Base-by-base conservation (phyloP, 2,329 filamentous ascomycete genomes). In the Colletotrichum eremochloae region DNA sequence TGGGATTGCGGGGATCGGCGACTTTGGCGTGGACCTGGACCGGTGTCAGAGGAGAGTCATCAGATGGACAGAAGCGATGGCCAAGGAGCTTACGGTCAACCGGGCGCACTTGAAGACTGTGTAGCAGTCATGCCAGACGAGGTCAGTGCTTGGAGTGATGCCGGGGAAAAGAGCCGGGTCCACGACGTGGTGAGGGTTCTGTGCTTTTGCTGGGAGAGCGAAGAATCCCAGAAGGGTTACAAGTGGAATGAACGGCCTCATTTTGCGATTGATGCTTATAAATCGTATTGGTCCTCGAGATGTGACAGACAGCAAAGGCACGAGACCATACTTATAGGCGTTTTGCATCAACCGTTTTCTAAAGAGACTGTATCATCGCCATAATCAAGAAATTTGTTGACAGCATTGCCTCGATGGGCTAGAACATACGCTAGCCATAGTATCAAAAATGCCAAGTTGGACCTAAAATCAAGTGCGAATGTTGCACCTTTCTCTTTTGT, bases 91-190 rank as follows among this genome's bases (percentile, higher is more conserved):
- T 31, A 48, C 66, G 14, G 18, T 52, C 11, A 66, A 38, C 20
- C 61, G 55, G 14, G 62, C 62, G 31, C 67, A 66, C 38, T 70
- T 66, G 55, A 66, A 66, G 14, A 66, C 61, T 11, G 53, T 40
- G 15, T 60, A 70, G 12, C 53, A 70, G 7, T 66, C 46, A n/a
- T 66, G 62, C 67, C 62, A 70, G 31, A 66, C 53, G 31, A 70
- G 63, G 2, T 61, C 53, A 15, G 38, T 61, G 31, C 42, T 66
- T 8, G 67, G 44, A 1, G 46, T 12, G 53, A 70, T 61, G 20
- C 53, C 31, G 2, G 33, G 20, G 36, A 70, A 70, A 15, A 55
- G 40, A 9, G 24, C 42, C 0, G 67, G 9, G 0, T 61, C 62
- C 29, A 70, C 38, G n/a, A 18, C 52, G 31, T 70, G 67, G 20